Conservation (phyloP, 2,329 filamentous ascomycete species). For the Pseudohalonectria lignicola region DNA sequence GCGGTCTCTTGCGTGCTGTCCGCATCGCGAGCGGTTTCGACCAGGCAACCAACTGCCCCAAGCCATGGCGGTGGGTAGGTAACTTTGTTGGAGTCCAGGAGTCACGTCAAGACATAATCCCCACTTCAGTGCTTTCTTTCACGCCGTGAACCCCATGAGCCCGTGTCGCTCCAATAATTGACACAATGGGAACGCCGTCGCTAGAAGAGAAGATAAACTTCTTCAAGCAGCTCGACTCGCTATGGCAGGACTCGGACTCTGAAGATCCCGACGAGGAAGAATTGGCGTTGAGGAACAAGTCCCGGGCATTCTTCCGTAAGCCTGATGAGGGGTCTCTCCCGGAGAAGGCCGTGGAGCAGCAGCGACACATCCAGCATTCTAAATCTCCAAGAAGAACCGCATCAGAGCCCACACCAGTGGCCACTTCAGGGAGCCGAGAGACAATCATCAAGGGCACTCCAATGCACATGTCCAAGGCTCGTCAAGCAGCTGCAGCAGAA, state of each 20-base stretch:
- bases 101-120: too few relatives aligned
- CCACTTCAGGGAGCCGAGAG: not conserved
- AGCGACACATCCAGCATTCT: not conserved
- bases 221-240: constrained; percentile 28
- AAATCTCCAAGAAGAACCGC: not conserved
- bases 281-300: constrained; percentile 18
- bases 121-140: too few relatives aligned
- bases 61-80: too few relatives aligned
- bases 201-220: constrained; percentile 37
- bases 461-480: constrained; percentile 2
- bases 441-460: constrained; percentile 13
- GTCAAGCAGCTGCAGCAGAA: constrained; percentile 1
- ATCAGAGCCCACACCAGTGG: constrained; percentile 2
- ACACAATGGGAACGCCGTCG: too few relatives aligned
- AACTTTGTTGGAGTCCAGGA: too few relatives aligned
- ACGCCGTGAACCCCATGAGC: too few relatives aligned
- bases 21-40: too few relatives aligned
- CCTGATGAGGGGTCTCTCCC: too few relatives aligned
- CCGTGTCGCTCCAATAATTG: too few relatives aligned
- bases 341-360: constrained; percentile 1
- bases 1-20: too few relatives aligned
- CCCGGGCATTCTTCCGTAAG: constrained; percentile 12
- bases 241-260: constrained; percentile 11
- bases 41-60: too few relatives aligned
- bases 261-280: constrained; percentile 19